Evolutionary conservation across 2,329 filamentous ascomycete genomes (phyloP), one percentile per base, ranked within the genome.

Genomic region (Calycina herbarum): DNA sequence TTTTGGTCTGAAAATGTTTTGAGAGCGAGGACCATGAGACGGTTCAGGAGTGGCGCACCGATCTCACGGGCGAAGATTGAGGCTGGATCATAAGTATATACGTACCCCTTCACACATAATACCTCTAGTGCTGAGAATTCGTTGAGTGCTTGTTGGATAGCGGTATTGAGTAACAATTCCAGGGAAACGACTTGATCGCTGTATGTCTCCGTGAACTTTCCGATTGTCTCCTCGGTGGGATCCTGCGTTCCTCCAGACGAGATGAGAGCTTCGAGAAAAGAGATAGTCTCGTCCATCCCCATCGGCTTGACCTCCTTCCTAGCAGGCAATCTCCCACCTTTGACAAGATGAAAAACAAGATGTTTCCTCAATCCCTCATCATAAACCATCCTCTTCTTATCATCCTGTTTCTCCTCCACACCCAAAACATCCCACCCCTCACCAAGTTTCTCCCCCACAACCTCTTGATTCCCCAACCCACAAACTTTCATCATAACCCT

Each of bases 71-170:
- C 71, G 35, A 74, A 74, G 8, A 74, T 74, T 3, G 68, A 68
- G 5, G 72, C 66, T 1, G 73, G 73, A 56, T 74, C 68, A 45
- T 70, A 73, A 11, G 71, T 74, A 54, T 73, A 73, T 7, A 74
- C 66, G 40, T 73, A 74, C 10, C 73, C 72, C 48, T 70, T 70
- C 10, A 68, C 66, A 65, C 66, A 72, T 20, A 73, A 51, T 10
- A 57, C 68, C 63, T 74, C 72, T 0, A 74, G 67, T 4, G 70
- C 72, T 13, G 71, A 69, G 33, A 74, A 48, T 61, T 74, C 73
- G 54, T 74, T 74, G 2, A 62, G 45, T 0, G 64, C 61, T 61
- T 72, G 69, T 11, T 74, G 71, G 42, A 71, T 54, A 8, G 71
- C 69, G 2, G 66, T 63, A n/a, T 69, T 71, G 59, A 70, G 71